Evolutionary conservation across 352 stramenopile genomes (phyloP).

Genomic region (Blastocystis sp.): DNA sequence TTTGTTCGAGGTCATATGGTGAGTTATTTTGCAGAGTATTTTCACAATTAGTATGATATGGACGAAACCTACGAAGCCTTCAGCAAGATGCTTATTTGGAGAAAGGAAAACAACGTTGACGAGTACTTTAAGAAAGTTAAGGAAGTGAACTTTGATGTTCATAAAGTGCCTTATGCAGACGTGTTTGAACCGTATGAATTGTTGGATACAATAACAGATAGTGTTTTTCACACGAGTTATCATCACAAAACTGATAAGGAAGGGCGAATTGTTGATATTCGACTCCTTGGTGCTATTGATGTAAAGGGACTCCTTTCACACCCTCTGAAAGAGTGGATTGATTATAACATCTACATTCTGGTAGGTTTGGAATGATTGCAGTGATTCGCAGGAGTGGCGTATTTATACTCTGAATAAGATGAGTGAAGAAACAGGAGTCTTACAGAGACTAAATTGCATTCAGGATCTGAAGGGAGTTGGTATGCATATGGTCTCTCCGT

Average conservation of each 20-base stretch:
- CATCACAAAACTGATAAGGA: constrained; percentile 50
- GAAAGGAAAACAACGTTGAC: constrained; percentile 62
- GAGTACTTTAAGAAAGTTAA: constrained; percentile 65
- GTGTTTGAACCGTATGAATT: constrained; percentile 43
- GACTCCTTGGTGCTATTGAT: constrained; percentile 23
- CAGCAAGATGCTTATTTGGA: constrained; percentile 65
- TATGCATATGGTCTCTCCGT: constrained; percentile 52
- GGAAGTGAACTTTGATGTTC: constrained; percentile 44
- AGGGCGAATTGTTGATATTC: constrained; percentile 49
- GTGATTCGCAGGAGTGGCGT: constrained; percentile 40
- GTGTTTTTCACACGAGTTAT: constrained; percentile 53
- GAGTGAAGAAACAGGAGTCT: constrained; percentile 14
- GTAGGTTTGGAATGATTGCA: neutral
- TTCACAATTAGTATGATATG: constrained; percentile 19
- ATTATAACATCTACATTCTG: constrained; percentile 66
- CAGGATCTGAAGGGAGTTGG: constrained; percentile 60
- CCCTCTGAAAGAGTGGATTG: constrained; percentile 37
- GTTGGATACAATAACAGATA: neutral
- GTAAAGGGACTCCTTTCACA: constrained; percentile 48
- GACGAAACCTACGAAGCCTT: constrained; percentile 35
- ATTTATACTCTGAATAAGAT: constrained; percentile 63
- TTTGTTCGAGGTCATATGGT: constrained; percentile 64
- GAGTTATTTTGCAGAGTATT: neutral
- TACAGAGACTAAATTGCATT: constrained; percentile 35
- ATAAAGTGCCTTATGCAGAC: constrained; percentile 62